These are phyloP conservation scores for Botryotinia narcissicola DNA, from an alignment of 2,329 filamentous ascomycete species.

Conservation along the genomic window DNA sequence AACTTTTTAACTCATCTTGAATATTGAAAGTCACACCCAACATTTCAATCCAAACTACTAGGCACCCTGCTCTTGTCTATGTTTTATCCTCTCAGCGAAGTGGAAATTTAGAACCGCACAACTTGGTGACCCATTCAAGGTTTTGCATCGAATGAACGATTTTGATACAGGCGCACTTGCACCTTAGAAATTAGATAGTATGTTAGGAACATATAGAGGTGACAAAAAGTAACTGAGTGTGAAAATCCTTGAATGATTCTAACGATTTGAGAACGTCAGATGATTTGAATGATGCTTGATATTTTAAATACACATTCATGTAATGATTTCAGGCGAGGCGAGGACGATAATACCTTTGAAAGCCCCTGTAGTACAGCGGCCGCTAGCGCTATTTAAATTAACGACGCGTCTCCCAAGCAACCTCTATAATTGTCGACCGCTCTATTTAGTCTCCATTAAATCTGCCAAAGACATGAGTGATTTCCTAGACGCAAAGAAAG, in stretches of 20 bases:
- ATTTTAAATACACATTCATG: neutral
- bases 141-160: neutral
- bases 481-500: neutral
- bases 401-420: conserved; percentile 18
- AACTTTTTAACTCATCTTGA: neutral
- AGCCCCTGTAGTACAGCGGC: conserved; percentile 2
- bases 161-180: neutral
- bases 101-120: neutral
- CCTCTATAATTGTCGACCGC: neutral
- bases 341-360: neutral
- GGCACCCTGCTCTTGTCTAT: neutral
- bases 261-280: neutral
- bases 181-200: neutral
- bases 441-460: neutral
- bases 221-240: neutral
- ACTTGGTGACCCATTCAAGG: neutral
- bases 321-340: neutral
- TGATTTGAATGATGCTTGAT: neutral
- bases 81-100: neutral
- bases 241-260: neutral
- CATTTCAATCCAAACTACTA: neutral
- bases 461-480: conserved; percentile 3
- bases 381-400: conserved; percentile 10
- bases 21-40: neutral
- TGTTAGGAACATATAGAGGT: neutral